Evolutionary conservation across 176 grass and related monocot species (phyloP), one percentile per base, ranked within the genome.

Genomic region (Pontederia crassipes): DNA sequence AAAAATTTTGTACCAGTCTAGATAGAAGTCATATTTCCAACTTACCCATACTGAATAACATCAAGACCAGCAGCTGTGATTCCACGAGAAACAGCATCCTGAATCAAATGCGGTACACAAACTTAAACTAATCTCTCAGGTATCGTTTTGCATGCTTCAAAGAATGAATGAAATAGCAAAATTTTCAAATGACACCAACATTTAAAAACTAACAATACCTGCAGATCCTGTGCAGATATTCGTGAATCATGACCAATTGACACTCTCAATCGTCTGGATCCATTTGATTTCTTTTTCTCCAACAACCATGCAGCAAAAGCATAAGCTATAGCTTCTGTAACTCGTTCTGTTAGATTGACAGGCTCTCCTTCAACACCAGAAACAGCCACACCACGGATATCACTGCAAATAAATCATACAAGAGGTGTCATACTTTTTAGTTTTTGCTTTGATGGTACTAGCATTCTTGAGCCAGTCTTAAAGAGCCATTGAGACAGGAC

Each of bases 371-470:
- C 79, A 75, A 97, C 87, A 66, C 84, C 92, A 72, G 81, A 81
- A 79, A 97, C 71, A 64, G 92, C 92, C 85, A 97, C 87, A 78
- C 92, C 92, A 68, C 92, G 92, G 62, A 97, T 88, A 85, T 97
- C 92, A 71, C 92, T 91, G 69, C 14, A 60, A 80, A 76, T 54
- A 11, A 35, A 72, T 45, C 45, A 71, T 28, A 9, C 24, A 8
- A 12, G 11, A 71, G 55, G 48, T 12, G 24, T 48, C 24, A 68
- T 1, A 49, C 13, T 7, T 49, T 20, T 49, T 24, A 24, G n/a
- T 5, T 48, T 2, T 24, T 8, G 20, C 20, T 24, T 24, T 24
- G 20, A 24, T 24, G 20, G 20, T 24, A 24, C 20, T 24, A 0
- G 20, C 20, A 24, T 24, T 24, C 20, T 24, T 24, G 20, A 24